Base-by-base conservation (phyloP, 192 early-diverging fungal species). In the Umbelopsis sp. region DNA sequence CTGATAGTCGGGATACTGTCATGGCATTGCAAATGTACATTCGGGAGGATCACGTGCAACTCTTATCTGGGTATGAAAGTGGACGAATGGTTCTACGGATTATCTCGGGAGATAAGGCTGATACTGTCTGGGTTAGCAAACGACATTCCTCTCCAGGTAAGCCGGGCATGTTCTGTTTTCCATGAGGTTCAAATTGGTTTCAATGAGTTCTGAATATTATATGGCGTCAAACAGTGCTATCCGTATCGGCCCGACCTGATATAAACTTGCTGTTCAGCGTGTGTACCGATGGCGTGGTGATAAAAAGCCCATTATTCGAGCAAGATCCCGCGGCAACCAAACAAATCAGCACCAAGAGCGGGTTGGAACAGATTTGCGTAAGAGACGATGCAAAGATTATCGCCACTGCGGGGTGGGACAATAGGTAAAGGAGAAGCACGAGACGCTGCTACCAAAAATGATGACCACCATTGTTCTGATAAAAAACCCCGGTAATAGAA, bases 341-440 rank as follows among this genome's bases (percentile, higher is more conserved):
- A 9, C 51, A 68, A 23, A 69, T 75, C 22, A 67, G 48, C 12
- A 49, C 48, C 16, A 80, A 80, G 30, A 71, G 73, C 10, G 78
- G 78, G 18, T 49, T 73, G 44, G 70, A 68, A 16, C 33, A 61
- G 3, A 30, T 80, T 50, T 49, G 58, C 23, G 71, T 80, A 30
- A 67, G 78, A 27, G 18, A 37, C 33, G 78, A 80, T 30, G 71
- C 69, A 53, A 75, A 73, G 65, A 73, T 80, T 66, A 64, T 76
- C 48, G 74, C 71, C 10, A 76, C 78, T 8, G 78, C 53, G 12
- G 78, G 78, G 5, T 75, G 69, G 65, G 78, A 80, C 52, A 74
- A 68, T 46, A 75, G 58, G 78, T 76, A 70, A 73, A 12, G 33
- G 46, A 10, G 49, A 48, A 50, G 35, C 23, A 49, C 7, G 41